Evolutionary conservation across 1,139 yeast species (phyloP).

Genomic region (Zygotorulaspora mrakii): DNA sequence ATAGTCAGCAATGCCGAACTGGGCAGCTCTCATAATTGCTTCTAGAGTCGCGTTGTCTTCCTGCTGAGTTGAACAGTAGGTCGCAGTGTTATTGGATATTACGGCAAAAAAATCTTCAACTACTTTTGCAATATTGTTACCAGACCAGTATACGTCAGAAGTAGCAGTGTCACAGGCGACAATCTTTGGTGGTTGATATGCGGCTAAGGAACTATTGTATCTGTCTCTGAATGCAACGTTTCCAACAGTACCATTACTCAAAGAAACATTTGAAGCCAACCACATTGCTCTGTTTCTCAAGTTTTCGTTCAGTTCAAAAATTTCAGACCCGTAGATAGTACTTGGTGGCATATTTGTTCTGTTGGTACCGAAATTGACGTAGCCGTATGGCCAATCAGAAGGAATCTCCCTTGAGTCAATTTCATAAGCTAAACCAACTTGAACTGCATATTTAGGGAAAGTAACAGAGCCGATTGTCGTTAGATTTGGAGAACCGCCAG

Average conservation of each 20-base stretch:
- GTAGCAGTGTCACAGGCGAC: constrained; percentile 59
- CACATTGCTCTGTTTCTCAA: constrained; percentile 57
- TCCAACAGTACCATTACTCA: constrained; percentile 46
- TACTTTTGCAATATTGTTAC: constrained; percentile 49
- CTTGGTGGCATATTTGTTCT: constrained; percentile 51
- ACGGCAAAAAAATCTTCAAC: constrained; percentile 47
- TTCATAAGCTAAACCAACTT: constrained; percentile 59
- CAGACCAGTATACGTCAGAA: constrained; percentile 59
- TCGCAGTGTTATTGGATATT: constrained; percentile 57
- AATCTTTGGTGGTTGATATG: constrained; percentile 47
- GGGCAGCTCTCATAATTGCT: constrained; percentile 53
- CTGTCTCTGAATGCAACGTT: constrained; percentile 47
- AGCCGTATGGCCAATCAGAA: constrained; percentile 58
- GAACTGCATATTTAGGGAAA: constrained; percentile 59
- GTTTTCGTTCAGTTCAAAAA: constrained; percentile 57
- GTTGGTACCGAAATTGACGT: constrained; percentile 54
- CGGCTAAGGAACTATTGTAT: constrained; percentile 47
- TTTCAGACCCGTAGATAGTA: constrained; percentile 60
- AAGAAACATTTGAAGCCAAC: constrained; percentile 46
- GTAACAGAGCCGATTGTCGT: constrained; percentile 55
- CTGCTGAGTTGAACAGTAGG: constrained; percentile 61
- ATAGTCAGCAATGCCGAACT: constrained; percentile 53
- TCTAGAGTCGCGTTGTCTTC: constrained; percentile 68
- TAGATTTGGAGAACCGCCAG: constrained; percentile 55
- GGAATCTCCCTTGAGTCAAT: constrained; percentile 48